Evolutionary conservation across 495 filamentous ascomycete species (phyloP).

Genomic region (Hypoxylon perforatum): DNA sequence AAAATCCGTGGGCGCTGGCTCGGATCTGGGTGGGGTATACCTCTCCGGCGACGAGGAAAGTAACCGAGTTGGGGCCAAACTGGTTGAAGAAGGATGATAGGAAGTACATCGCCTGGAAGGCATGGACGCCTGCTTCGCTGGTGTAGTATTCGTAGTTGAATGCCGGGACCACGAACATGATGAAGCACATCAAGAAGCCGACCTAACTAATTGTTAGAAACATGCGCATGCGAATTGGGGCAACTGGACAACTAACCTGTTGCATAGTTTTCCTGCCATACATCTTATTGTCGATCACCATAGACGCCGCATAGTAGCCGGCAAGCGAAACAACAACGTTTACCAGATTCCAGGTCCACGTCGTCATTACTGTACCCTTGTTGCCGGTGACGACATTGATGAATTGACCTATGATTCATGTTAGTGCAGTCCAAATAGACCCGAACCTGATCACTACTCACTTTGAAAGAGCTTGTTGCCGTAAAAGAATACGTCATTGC

Average conservation of each 20-base stretch:
- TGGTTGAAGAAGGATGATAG: conserved; percentile 95
- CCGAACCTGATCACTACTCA: conserved; percentile 6
- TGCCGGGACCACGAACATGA: conserved; percentile 85
- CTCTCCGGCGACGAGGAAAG: conserved; percentile 91
- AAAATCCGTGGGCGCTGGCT: conserved; percentile 90
- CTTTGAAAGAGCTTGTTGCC: conserved; percentile 96
- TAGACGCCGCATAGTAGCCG: conserved; percentile 83
- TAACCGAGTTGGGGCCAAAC: conserved; percentile 91
- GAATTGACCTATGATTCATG: conserved; percentile 65
- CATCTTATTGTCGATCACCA: conserved; percentile 90
- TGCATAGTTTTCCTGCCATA: conserved; percentile 94
- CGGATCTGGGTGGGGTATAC: conserved; percentile 91
- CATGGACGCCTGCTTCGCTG: conserved; percentile 68
- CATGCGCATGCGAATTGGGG: neutral
- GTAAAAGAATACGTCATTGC: conserved; percentile 97
- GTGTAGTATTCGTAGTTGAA: conserved; percentile 87
- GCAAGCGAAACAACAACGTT: conserved; percentile 84
- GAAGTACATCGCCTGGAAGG: conserved; percentile 95
- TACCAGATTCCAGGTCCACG: conserved; percentile 89
- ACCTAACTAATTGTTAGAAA: conserved; percentile 48
- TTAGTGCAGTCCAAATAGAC: conserved; percentile 11
- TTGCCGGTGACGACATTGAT: conserved; percentile 75
- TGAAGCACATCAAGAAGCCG: conserved; percentile 86
- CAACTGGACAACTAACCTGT: conserved; percentile 54
- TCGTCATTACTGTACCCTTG: conserved; percentile 73